Percentiles rank a stretch among this genome's conserved stretches.
Conservation (phyloP, 108 stramenopile species). For the Fragilariopsis cylindrus region DNA sequence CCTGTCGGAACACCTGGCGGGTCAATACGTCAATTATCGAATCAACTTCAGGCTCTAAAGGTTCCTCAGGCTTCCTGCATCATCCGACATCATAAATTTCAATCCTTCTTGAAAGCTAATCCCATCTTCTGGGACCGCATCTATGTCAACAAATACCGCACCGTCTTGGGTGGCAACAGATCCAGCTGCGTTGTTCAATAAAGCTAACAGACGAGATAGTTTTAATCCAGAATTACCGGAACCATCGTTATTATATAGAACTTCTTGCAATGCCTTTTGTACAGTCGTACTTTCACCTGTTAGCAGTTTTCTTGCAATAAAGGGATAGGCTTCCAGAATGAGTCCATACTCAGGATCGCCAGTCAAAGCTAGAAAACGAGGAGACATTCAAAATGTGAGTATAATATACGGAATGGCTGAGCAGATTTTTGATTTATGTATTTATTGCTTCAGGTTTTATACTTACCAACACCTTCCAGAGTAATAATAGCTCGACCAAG, state of each 20-base stretch:
- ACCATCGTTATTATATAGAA: slow-evolving; percentile 62
- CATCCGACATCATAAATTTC: slow-evolving; percentile 71
- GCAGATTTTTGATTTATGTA: neutral
- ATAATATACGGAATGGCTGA: neutral
- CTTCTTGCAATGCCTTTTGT: slow-evolving; percentile 82
- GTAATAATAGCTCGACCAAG: slow-evolving; percentile 88
- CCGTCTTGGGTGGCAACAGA: slow-evolving; percentile 65
- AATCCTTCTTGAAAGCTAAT: slow-evolving; percentile 64
- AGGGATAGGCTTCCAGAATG: slow-evolving; percentile 89
- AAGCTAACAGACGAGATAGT: slow-evolving; percentile 67
- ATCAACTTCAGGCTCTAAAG: slow-evolving; percentile 80
- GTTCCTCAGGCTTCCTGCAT: slow-evolving; percentile 69
- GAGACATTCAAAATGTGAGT: neutral
- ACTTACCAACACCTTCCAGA: slow-evolving; percentile 71
- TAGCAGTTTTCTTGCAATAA: slow-evolving; percentile 86
- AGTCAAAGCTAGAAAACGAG: slow-evolving; percentile 58
- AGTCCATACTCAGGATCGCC: slow-evolving; percentile 87
- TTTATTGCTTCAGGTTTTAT: too few relatives aligned
- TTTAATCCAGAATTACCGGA: slow-evolving; percentile 54
- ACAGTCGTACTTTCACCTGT: slow-evolving; percentile 76
- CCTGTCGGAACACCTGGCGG: slow-evolving; percentile 76
- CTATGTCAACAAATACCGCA: slow-evolving; percentile 85
- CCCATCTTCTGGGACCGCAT: slow-evolving; percentile 81
- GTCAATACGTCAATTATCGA: slow-evolving; percentile 74
- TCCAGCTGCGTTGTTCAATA: slow-evolving; percentile 86